Percentiles rank a stretch among this genome's conserved stretches.
Evolutionary conservation across 805 yeast genomes (phyloP).

Genomic region (Kazachstania kunashirensis): DNA sequence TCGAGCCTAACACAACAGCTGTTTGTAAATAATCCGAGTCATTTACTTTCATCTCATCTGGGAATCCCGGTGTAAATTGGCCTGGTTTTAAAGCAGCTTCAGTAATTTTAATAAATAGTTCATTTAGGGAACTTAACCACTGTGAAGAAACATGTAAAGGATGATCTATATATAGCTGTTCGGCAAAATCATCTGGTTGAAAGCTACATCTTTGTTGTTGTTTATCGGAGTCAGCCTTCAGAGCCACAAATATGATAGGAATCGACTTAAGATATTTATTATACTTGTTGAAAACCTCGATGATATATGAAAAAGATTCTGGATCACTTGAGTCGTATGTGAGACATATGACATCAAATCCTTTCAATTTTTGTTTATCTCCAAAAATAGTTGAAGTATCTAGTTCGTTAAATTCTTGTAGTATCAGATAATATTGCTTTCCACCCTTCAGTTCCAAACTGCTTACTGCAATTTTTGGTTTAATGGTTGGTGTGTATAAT

Average conservation of each 20-base stretch:
- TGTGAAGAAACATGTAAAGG: conserved; percentile 86
- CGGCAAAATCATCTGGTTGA: conserved; percentile 82
- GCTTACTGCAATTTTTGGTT: conserved; percentile 75
- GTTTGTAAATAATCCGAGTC: conserved; percentile 40
- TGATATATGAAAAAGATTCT: conserved; percentile 77
- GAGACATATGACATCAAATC: conserved; percentile 85
- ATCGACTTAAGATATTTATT: conserved; percentile 45
- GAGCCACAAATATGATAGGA: conserved; percentile 82
- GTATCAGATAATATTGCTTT: conserved; percentile 81
- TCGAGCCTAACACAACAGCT: conserved; percentile 55
- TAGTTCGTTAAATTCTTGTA: conserved; percentile 83
- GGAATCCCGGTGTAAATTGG: conserved; percentile 65
- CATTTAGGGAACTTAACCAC: conserved; percentile 82
- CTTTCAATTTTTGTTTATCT: conserved; percentile 56
- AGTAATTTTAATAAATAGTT: conserved; percentile 75
- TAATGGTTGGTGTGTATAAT: conserved; percentile 68
- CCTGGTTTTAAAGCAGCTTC: conserved; percentile 81
- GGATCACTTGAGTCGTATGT: conserved; percentile 95
- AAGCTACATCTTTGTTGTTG: conserved; percentile 82
- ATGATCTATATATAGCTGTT: conserved; percentile 54
- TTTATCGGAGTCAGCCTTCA: conserved; percentile 90
- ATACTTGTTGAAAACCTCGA: conserved; percentile 54
- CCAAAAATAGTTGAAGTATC: conserved; percentile 68
- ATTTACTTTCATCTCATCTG: conserved; percentile 42
- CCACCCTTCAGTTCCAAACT: conserved; percentile 92